Percentiles rank a stretch among this genome's conserved stretches.
Evolutionary conservation across 2,329 filamentous ascomycete species (phyloP).

Genomic region (Didymella arachidicola): DNA sequence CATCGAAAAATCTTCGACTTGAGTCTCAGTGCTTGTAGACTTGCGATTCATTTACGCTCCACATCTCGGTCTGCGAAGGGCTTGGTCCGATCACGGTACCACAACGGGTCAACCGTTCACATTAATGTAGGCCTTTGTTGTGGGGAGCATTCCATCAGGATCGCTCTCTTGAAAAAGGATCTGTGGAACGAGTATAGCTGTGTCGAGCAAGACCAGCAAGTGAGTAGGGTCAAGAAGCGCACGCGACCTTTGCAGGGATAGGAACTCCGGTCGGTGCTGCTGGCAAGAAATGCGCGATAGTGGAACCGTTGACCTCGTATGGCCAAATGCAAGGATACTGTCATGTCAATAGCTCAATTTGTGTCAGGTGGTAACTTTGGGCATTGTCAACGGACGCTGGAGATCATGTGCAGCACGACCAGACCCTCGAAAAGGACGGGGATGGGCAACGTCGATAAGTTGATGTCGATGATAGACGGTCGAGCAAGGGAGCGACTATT

Average conservation of each 20-base stretch:
- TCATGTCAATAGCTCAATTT: not conserved
- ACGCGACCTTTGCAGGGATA: not conserved
- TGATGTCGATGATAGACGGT: not conserved
- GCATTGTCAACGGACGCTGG: not conserved
- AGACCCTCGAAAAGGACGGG: not conserved
- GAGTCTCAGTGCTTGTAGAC: constrained; percentile 12
- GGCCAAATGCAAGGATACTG: not conserved
- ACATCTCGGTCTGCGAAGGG: constrained; percentile 3
- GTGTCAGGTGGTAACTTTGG: not conserved
- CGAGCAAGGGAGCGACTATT: not conserved
- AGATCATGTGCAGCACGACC: not conserved
- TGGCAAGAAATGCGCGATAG: not conserved
- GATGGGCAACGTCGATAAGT: not conserved
- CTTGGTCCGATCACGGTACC: constrained; percentile 6
- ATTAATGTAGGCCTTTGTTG: not conserved
- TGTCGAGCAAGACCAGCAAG: not conserved
- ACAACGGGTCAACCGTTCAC: not conserved
- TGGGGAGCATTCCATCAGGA: not conserved
- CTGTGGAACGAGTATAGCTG: not conserved
- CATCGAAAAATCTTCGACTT: not conserved
- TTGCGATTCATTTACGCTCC: constrained; percentile 5
- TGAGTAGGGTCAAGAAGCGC: not conserved
- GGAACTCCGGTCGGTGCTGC: not conserved
- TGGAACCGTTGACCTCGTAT: not conserved
- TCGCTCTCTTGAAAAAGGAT: not conserved